These are phyloP conservation scores for Puccinia polysora DNA, from an alignment of 1,284 basidiomycete genomes.

Conservation along the genomic window DNA sequence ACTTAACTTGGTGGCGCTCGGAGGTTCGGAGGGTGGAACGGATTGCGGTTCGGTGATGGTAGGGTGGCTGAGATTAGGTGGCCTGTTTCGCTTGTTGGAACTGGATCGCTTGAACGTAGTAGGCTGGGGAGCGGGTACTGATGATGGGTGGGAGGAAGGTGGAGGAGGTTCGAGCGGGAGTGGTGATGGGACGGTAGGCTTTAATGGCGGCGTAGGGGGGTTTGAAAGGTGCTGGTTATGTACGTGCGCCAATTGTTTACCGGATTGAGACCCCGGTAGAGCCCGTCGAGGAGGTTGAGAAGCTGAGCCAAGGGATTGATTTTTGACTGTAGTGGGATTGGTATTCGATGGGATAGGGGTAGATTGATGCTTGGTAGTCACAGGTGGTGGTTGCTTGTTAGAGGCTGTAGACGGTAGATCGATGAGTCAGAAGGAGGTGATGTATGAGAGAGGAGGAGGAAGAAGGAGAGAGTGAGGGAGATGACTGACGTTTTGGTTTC, in stretches of 20 bases:
- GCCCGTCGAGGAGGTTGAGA: conserved; percentile 23
- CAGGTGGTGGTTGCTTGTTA: not conserved
- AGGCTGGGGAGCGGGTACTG: conserved; percentile 3
- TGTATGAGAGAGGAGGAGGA: not conserved
- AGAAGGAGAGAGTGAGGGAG: not conserved
- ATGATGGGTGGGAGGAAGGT: not conserved
- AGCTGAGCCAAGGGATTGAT: not conserved
- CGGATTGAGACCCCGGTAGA: conserved; percentile 34
- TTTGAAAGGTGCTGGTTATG: conserved; percentile 21
- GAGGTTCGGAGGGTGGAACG: conserved; percentile 5
- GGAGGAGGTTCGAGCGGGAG: not conserved
- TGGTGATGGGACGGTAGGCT: not conserved
- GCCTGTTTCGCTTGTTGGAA: conserved; percentile 17
- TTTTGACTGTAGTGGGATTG: not conserved
- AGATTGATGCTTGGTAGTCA: not conserved
- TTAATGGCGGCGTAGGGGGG: conserved; percentile 2
- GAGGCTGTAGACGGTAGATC: not conserved
- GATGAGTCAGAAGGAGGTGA: not conserved
- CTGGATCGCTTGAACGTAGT: conserved; percentile 20
- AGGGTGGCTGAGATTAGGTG: not conserved
- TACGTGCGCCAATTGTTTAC: conserved; percentile 35
- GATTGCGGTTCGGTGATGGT: not conserved
- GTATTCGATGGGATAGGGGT: not conserved
- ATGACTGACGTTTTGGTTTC: conserved; percentile 9
- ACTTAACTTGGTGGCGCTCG: conserved; percentile 20